Evolutionary conservation across 352 stramenopile genomes (phyloP).

Genomic region (Phytopythium delawarense): DNA sequence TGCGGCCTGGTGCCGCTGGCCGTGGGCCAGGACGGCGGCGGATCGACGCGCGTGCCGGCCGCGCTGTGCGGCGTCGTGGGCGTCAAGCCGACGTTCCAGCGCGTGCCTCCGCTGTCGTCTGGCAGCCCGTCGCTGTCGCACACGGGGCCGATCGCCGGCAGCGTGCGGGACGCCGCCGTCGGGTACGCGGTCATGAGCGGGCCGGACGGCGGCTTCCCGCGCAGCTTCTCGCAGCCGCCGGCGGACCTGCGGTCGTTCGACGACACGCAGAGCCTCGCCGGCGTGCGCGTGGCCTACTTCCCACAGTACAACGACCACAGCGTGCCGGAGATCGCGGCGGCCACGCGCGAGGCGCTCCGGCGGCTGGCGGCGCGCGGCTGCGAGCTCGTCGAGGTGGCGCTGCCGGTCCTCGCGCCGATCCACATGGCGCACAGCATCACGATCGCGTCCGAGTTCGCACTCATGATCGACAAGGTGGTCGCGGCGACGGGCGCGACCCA

Average conservation of each 20-base stretch:
- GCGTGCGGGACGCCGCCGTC: slow-evolving; percentile 76
- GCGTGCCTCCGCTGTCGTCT: slow-evolving; percentile 48
- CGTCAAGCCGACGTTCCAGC: slow-evolving; percentile 84
- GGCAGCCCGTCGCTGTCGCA: slow-evolving; percentile 67
- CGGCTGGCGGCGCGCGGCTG: slow-evolving; percentile 51
- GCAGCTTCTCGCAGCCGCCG: slow-evolving; percentile 41
- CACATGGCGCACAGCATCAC: slow-evolving; percentile 79
- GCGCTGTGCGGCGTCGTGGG: slow-evolving; percentile 86
- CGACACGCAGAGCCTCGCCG: slow-evolving; percentile 46
- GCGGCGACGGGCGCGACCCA: slow-evolving; percentile 20
- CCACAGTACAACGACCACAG: slow-evolving; percentile 66
- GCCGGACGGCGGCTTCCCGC: slow-evolving; percentile 41
- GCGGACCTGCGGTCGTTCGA: slow-evolving; percentile 57
- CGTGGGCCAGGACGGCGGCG: slow-evolving; percentile 84
- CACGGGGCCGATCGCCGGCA: slow-evolving; percentile 78
- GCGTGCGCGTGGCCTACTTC: slow-evolving; percentile 80
- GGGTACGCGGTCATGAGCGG: slow-evolving; percentile 84
- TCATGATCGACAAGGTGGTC: slow-evolving; percentile 63
- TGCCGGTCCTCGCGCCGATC: slow-evolving; percentile 78
- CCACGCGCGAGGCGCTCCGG: slow-evolving; percentile 42
- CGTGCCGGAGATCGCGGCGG: slow-evolving; percentile 45
- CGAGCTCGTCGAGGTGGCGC: slow-evolving; percentile 60
- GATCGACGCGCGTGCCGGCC: slow-evolving; percentile 88
- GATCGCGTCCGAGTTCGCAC: slow-evolving; percentile 82
- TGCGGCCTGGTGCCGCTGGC: slow-evolving; percentile 84